A percentile compares a stretch with the other conserved stretches of the same genome.
Conservation (phyloP, 2,329 filamentous ascomycete genomes). For the Xenosphaeropsis pyriputrescens region DNA sequence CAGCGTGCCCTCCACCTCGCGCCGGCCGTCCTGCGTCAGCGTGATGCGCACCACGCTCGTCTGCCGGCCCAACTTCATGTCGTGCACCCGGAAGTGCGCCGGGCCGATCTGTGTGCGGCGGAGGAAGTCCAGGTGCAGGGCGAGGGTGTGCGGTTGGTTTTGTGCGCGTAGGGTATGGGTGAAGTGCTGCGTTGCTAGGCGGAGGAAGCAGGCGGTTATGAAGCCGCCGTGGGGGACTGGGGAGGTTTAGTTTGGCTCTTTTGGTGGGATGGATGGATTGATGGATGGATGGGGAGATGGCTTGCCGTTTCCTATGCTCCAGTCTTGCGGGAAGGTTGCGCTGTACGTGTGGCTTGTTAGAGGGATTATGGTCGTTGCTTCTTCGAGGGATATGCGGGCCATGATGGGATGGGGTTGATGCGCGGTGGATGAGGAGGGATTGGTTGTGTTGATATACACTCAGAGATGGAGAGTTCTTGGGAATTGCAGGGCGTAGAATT, state of each 20-base stretch:
- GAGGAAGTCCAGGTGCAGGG: constrained; percentile 50
- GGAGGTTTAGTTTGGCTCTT: not conserved
- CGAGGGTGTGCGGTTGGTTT: constrained; percentile 46
- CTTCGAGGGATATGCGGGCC: constrained; percentile 19
- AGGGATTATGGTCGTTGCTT: constrained; percentile 31
- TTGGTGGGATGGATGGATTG: not conserved
- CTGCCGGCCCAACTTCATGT: constrained; percentile 49
- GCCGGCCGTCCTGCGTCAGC: constrained; percentile 27
- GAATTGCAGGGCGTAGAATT: too few species aligned
- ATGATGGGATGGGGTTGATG: constrained; percentile 2
- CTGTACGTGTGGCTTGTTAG: constrained; percentile 41
- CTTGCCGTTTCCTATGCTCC: constrained; percentile 50
- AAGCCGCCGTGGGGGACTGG: constrained; percentile 59
- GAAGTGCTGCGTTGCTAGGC: constrained; percentile 44
- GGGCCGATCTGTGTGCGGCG: constrained; percentile 44
- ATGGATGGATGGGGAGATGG: not conserved
- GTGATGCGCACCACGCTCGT: constrained; percentile 48
- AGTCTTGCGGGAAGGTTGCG: constrained; percentile 37
- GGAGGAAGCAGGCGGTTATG: constrained; percentile 46
- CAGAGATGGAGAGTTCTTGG: too few species aligned
- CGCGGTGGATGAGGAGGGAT: not conserved
- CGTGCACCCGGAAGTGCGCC: constrained; percentile 39
- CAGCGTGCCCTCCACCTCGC: constrained; percentile 8
- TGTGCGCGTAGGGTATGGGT: constrained; percentile 36
- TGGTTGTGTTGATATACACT: not conserved